Percentiles rank a stretch among this genome's conserved stretches.
Evolutionary conservation across 192 early-diverging fungal genomes (phyloP).

Genomic region (Coemansia sp.): DNA sequence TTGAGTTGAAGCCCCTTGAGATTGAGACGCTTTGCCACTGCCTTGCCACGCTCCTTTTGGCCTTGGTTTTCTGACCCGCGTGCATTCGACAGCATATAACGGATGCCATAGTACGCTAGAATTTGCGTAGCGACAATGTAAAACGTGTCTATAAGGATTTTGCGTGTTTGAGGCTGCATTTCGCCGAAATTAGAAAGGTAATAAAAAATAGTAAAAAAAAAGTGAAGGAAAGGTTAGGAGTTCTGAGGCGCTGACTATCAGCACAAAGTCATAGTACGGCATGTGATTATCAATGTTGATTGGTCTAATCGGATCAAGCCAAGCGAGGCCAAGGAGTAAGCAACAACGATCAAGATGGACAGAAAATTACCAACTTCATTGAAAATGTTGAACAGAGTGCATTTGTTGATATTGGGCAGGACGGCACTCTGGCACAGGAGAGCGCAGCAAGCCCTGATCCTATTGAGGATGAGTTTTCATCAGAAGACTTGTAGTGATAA

Average conservation of each 20-base stretch:
- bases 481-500: too few species aligned
- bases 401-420: too few species aligned
- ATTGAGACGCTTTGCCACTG: slow-evolving; percentile 38
- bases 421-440: too few species aligned
- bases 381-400: too few species aligned
- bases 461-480: too few species aligned
- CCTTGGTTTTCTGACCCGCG: slow-evolving; percentile 77
- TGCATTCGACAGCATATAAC: slow-evolving; percentile 75
- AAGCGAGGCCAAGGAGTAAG: too few species aligned
- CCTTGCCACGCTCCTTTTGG: slow-evolving; percentile 68
- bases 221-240: neutral
- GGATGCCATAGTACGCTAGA: slow-evolving; percentile 85
- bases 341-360: too few species aligned
- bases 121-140: slow-evolving; percentile 88
- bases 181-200: neutral
- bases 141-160: slow-evolving; percentile 46
- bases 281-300: neutral
- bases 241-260: neutral
- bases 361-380: too few species aligned
- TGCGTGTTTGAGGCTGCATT: slow-evolving; percentile 58
- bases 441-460: too few species aligned
- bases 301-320: neutral
- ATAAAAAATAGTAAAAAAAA: neutral
- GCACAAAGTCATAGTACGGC: neutral
- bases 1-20: slow-evolving; percentile 68